These are phyloP conservation scores for Blepharisma stoltei DNA, from an alignment of 73 alveolate species.

Conservation along the genomic window DNA sequence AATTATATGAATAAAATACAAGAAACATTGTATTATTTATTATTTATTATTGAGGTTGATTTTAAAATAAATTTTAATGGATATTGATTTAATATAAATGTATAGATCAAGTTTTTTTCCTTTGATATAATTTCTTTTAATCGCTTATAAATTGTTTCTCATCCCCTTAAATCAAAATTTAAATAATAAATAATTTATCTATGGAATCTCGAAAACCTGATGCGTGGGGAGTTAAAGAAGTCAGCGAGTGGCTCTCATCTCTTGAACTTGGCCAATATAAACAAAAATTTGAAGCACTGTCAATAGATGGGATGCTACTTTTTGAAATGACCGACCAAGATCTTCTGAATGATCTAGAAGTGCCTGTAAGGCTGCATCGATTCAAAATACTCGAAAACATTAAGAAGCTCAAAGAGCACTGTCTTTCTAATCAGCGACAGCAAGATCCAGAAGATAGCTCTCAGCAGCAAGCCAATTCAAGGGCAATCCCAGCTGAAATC, in stretches of 20 bases:
- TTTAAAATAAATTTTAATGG: no score
- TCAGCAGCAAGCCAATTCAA: background rate
- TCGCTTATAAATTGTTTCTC: no score
- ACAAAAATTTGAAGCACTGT: conserved; percentile 31
- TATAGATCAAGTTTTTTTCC: no score
- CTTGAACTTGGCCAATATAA: background rate
- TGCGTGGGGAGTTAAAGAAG: conserved; percentile 9
- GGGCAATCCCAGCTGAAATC: background rate
- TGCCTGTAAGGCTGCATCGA: conserved; percentile 57
- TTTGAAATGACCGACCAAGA: conserved; percentile 56
- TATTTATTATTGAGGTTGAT: no score
- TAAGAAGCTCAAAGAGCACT: conserved; percentile 38
- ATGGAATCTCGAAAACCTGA: conserved; percentile 22
- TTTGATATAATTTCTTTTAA: no score
- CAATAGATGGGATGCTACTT: conserved; percentile 62
- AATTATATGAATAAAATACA: no score
- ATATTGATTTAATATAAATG: no score
- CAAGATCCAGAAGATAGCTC: background rate
- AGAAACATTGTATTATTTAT: no score
- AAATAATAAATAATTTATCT: background rate
- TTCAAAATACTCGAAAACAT: conserved; percentile 55
- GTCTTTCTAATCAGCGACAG: background rate
- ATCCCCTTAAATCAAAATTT: no score
- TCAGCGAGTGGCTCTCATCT: conserved; percentile 27
- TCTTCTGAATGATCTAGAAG: conserved; percentile 51